Evolutionary conservation across 2,329 filamentous ascomycete genomes (phyloP), one percentile per base, ranked within the genome.

Genomic region (Aaosphaeria arxii): DNA sequence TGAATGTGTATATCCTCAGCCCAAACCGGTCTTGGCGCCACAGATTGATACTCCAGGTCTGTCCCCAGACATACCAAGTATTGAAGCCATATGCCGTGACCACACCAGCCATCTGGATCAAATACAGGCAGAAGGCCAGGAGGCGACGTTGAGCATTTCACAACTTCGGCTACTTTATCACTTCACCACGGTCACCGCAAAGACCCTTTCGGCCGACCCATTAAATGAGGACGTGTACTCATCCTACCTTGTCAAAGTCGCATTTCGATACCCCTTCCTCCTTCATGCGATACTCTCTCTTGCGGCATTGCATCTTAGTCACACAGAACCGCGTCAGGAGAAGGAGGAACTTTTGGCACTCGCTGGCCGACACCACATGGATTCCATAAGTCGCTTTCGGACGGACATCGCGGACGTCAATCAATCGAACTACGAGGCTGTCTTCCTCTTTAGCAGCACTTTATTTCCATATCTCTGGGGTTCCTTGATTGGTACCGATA

Each of bases 281-380:
- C 61, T 77, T 11, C 70, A 76, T 48, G 69, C 67, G 30, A 59
- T 76, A 7, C 61, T 77, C 4, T 72, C 74, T 5, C 55, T 77
- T 7, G 66, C 73, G 5, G 73, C 74, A 6, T 58, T 77, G 17
- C 75, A 77, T 46, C 53, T 75, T 11, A 71, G 69, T 13, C 69
- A 69, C n/a, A 45, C 70, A 6, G 63, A 71, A 43, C 50, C 13
- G 31, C 17, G 17, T 24, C 43, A 48, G 31, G 43, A 38, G 24
- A 45, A 40, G 11, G 17, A 43, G 11, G 52, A 55, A 4, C 61
- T 58, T 39, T 43, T 54, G 6, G 38, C 49, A 6, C 49, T 61
- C 40, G 58, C 58, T n/a, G 54, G 55, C 7, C 45, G 43, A 42
- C 53, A 64, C 41, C 56, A 62, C 24, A 55, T 59, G 29, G 51